These are phyloP conservation scores for Annulohypoxylon bovei DNA, from an alignment of 495 filamentous ascomycete genomes.

Conservation along the genomic window DNA sequence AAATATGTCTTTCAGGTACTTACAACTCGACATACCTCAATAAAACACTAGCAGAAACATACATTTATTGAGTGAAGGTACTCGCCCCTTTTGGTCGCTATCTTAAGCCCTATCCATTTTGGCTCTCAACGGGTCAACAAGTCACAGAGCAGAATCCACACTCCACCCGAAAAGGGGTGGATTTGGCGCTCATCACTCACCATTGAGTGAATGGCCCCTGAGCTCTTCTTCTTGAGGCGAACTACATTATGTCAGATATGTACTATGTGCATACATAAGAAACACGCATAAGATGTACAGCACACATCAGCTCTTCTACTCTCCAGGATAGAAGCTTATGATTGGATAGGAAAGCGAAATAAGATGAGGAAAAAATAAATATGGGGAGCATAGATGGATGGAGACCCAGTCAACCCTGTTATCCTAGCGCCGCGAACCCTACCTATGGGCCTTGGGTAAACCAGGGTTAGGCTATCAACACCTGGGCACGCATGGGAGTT, in stretches of 20 bases:
- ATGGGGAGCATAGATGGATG: constrained; percentile 26
- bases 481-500: constrained; percentile 13
- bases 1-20: constrained; percentile 11
- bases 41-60: constrained; percentile 26
- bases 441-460: background rate
- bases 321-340: background rate
- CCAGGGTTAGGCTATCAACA: constrained; percentile 33
- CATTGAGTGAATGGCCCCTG: constrained; percentile 15
- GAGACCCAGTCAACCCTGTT: constrained; percentile 17
- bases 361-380: constrained; percentile 41
- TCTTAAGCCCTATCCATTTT: constrained; percentile 2
- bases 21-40: background rate
- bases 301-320: constrained; percentile 20
- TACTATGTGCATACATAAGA: background rate
- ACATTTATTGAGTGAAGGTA: background rate
- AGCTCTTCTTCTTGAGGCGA: constrained; percentile 6
- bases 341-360: constrained; percentile 44
- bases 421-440: constrained; percentile 34
- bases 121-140: constrained; percentile 1
- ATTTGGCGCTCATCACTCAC: constrained; percentile 35
- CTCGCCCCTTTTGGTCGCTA: constrained; percentile 18
- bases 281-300: constrained; percentile 10
- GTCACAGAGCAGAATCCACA: constrained; percentile 37
- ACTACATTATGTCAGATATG: background rate
- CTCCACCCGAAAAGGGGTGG: constrained; percentile 14